These are phyloP conservation scores for Metroxylon sagu DNA, from an alignment of 176 grass and related monocot genomes.

Conservation along the genomic window DNA sequence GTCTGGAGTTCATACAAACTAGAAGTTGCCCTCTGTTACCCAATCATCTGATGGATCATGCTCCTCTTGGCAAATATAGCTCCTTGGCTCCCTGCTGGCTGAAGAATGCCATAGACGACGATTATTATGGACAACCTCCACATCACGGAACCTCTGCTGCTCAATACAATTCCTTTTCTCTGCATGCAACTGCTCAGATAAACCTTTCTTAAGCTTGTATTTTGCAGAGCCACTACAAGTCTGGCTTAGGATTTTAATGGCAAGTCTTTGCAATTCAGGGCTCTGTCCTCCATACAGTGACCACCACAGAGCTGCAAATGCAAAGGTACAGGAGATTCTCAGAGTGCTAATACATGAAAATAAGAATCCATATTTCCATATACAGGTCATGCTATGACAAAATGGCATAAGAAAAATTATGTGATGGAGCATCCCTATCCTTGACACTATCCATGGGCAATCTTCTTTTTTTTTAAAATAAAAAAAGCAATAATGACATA, in stretches of 20 bases:
- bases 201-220: slow-evolving; percentile 37
- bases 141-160: slow-evolving; percentile 33
- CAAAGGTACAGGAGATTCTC: background rate
- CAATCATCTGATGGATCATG: slow-evolving; percentile 3
- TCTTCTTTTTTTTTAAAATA: too few species aligned
- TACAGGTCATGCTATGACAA: too few species aligned
- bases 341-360: too few species aligned
- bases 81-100: background rate
- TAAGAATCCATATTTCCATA: too few species aligned
- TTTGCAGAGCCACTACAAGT: slow-evolving; percentile 44
- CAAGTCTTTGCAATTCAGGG: slow-evolving; percentile 35
- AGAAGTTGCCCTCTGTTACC: background rate
- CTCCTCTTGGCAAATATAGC: background rate
- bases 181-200: slow-evolving; percentile 63
- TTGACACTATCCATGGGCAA: too few species aligned
- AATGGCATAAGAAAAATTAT: too few species aligned
- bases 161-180: slow-evolving; percentile 17
- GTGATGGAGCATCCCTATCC: too few species aligned
- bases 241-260: slow-evolving; percentile 44
- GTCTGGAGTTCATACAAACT: too few species aligned
- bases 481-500: too few species aligned
- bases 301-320: slow-evolving; percentile 65
- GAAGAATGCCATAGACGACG: slow-evolving; percentile 4
- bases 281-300: slow-evolving; percentile 26
- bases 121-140: slow-evolving; percentile 66